Evolutionary conservation across 2,329 filamentous ascomycete genomes (phyloP).

Genomic region (Incumbomyces lentus): DNA sequence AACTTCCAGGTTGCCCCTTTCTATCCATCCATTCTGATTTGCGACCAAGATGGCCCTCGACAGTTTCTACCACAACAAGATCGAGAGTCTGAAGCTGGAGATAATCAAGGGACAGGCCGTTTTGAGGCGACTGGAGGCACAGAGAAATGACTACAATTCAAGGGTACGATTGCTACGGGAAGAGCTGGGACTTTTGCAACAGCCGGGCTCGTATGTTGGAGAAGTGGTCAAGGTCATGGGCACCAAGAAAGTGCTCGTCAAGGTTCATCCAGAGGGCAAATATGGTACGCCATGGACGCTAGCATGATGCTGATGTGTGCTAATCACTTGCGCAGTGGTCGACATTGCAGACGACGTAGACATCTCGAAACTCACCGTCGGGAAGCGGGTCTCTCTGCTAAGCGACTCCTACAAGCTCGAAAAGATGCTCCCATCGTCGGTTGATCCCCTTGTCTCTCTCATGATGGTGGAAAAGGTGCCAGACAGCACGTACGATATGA

Average conservation of each 20-base stretch:
- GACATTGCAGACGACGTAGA: slow-evolving; percentile 92
- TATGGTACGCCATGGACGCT: slow-evolving; percentile 57
- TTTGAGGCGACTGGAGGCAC: slow-evolving; percentile 85
- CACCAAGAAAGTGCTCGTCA: slow-evolving; percentile 97
- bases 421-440: slow-evolving; percentile 94
- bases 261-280: slow-evolving; percentile 99
- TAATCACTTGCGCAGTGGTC: slow-evolving; percentile 55
- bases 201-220: slow-evolving; percentile 94
- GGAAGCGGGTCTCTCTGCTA: slow-evolving; percentile 92
- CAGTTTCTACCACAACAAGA: slow-evolving; percentile 99
- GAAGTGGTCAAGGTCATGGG: slow-evolving; percentile 99
- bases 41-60: slow-evolving; percentile 73
- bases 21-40: too few relatives aligned
- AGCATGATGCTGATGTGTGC: background rate
- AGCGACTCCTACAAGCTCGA: slow-evolving; percentile 98
- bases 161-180: slow-evolving; percentile 87
- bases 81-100: slow-evolving; percentile 99
- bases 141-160: slow-evolving; percentile 99
- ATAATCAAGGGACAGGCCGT: slow-evolving; percentile 98
- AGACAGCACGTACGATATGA: slow-evolving; percentile 99
- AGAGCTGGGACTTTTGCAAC: slow-evolving; percentile 89
- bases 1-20: too few relatives aligned
- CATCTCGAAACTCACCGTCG: slow-evolving; percentile 86
- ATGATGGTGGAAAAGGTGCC: slow-evolving; percentile 99
- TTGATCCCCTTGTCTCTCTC: slow-evolving; percentile 94